Conservation (phyloP, 768 basidiomycete species). For the Phallus indusiatus region DNA sequence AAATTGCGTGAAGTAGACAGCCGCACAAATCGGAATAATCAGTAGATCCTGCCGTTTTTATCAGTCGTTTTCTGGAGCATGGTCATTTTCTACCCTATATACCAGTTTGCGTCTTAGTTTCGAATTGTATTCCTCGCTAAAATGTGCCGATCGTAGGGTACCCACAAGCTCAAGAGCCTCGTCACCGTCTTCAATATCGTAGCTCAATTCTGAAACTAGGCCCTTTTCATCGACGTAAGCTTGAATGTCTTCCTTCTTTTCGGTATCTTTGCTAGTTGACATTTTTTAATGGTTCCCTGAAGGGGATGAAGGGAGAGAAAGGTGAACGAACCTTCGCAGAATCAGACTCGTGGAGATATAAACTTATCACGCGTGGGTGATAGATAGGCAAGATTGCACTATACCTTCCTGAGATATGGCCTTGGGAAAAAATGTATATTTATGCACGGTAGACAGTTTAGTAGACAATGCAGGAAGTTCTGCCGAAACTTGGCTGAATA, state of each 20-base stretch:
- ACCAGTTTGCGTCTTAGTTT: slow-evolving; percentile 53
- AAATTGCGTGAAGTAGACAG: slow-evolving; percentile 62
- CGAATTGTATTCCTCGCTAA: slow-evolving; percentile 52
- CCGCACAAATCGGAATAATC: slow-evolving; percentile 48
- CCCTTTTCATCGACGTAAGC: slow-evolving; percentile 1
- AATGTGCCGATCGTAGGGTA: slow-evolving; percentile 36
- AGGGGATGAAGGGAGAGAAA: not conserved
- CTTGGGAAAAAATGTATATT: no score
- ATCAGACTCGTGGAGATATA: no score
- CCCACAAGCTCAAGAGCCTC: slow-evolving; percentile 57
- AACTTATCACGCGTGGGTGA: not conserved
- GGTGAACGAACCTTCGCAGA: not conserved
- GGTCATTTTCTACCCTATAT: slow-evolving; percentile 11
- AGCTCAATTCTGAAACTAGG: not conserved
- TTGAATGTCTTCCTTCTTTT: not conserved
- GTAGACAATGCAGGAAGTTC: no score
- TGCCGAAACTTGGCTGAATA: not conserved
- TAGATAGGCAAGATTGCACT: not conserved
- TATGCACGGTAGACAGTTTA: slow-evolving; percentile 4
- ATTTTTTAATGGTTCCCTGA: not conserved
- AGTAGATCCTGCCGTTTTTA: slow-evolving; percentile 31
- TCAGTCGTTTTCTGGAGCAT: not conserved
- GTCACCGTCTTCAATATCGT: slow-evolving; percentile 33
- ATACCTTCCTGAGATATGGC: not conserved
- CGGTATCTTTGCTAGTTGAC: not conserved